Base-by-base conservation (phyloP, 495 filamentous ascomycete species). In the Penicillium manginii region DNA sequence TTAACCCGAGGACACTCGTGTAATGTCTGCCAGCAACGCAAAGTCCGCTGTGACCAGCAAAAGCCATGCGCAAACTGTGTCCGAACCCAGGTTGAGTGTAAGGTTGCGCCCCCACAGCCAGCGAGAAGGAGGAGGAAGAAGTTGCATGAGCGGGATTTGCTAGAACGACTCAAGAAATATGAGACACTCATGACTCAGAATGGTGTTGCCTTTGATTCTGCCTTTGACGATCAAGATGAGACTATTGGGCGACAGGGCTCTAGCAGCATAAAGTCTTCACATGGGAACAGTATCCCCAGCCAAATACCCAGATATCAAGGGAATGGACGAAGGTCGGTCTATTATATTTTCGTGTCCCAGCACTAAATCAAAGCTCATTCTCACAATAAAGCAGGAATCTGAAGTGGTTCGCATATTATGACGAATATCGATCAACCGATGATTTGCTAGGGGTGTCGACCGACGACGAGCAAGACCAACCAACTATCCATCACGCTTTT, bases 401-500 rank as follows among this genome's bases (percentile, higher is more conserved):
- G 0, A 62, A 66, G 21, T 63, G 56, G 63, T 57, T 57, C 48
- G 47, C 63, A 40, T 62, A 51, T 31, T 62, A 62, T 47, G 51
- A 66, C 35, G 59, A 69, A 45, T 68, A 62, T 48, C 48, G 48
- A 52, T 51, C 52, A 3, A 59, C 52, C 4, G 29, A 59, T 40
- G 49, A 57, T 15, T 12, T 63, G 49, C 60, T 84, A 14, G 75
- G 78, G 52, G 83, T 83, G 53, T 83, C 81, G 1, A 85, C 84
- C 14, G 86, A 89, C 22, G 85, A 89, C 50, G 86, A 88, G 35
- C 73, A 78, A 35, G 82, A 84, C 43, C 74, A 71, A 22, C 81
- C 72, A 43, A 80, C 73, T 50, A 83, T 78, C 60, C 79, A 83
- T 58, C 70, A 79, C 64, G 81, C 81, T 40, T 84, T 78, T 61